phyloP scores from a whole-genome alignment of 2,329 filamentous ascomycete genomes.

The Bipolaris bicolor region DNA sequence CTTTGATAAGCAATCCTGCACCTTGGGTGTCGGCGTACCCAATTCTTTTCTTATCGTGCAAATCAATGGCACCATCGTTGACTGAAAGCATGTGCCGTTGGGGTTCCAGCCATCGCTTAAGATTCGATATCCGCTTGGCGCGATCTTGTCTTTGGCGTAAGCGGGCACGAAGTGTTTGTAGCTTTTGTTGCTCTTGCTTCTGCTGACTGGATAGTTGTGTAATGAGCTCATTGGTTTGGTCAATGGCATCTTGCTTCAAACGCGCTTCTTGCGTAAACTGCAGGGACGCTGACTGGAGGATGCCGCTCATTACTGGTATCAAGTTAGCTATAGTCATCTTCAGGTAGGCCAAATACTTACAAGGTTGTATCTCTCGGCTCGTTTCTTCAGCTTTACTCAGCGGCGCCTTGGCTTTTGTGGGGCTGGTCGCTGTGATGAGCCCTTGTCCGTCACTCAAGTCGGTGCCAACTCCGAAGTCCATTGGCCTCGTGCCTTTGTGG shows the following conservation, averaged over 20 bases:
- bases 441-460: slow-evolving; percentile 55
- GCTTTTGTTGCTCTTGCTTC: slow-evolving; percentile 73
- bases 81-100: slow-evolving; percentile 63
- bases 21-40: slow-evolving; percentile 57
- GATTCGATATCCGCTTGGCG: slow-evolving; percentile 76
- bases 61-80: slow-evolving; percentile 45
- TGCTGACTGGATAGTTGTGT: slow-evolving; percentile 80
- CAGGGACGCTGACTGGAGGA: slow-evolving; percentile 77
- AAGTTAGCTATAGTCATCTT: slow-evolving; percentile 1
- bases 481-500: slow-evolving; percentile 81
- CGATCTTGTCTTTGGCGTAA: slow-evolving; percentile 68
- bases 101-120: slow-evolving; percentile 74
- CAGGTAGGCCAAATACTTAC: slow-evolving; percentile 59
- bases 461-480: slow-evolving; percentile 92
- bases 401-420: slow-evolving; percentile 47
- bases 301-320: slow-evolving; percentile 72
- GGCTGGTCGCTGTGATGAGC: slow-evolving; percentile 34
- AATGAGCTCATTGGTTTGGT: slow-evolving; percentile 79
- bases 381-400: slow-evolving; percentile 68
- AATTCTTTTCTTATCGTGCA: slow-evolving; percentile 52
- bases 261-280: slow-evolving; percentile 82
- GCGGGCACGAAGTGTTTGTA: slow-evolving; percentile 73
- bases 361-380: slow-evolving; percentile 78
- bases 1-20: slow-evolving; percentile 36
- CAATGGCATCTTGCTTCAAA: slow-evolving; percentile 81